Conservation (phyloP, 2,329 filamentous ascomycete species). For the Dryadomyces sulphureus region DNA sequence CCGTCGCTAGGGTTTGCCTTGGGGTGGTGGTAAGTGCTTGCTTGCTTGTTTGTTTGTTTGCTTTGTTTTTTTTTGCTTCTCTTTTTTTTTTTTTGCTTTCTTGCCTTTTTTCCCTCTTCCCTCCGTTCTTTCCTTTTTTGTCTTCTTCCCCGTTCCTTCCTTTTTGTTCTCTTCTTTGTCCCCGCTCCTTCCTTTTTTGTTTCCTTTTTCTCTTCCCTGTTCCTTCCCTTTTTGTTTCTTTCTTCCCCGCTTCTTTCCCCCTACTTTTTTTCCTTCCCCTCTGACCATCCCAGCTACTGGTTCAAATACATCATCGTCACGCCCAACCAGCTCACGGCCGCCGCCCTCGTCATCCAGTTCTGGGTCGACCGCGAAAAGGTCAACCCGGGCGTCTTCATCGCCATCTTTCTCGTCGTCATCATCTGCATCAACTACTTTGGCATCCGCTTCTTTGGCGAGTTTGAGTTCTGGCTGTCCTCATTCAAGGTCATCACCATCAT, state of each 20-base stretch:
- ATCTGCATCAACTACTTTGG: slow-evolving; percentile 56
- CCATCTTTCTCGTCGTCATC: slow-evolving; percentile 58
- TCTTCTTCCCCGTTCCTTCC: background rate
- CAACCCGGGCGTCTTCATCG: slow-evolving; percentile 57
- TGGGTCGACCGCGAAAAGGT: slow-evolving; percentile 34
- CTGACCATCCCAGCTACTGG: slow-evolving; percentile 20
- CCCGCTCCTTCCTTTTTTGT: background rate
- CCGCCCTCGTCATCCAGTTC: slow-evolving; percentile 22
- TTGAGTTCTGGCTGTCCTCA: slow-evolving; percentile 29
- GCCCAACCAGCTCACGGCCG: slow-evolving; percentile 24
- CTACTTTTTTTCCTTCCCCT: background rate
- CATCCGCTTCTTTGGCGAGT: slow-evolving; percentile 20
- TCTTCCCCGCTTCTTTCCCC: background rate
- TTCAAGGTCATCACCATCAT: slow-evolving; percentile 32
- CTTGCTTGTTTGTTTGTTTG: too few relatives aligned
- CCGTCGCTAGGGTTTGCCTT: slow-evolving; percentile 44
- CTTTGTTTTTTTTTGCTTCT: background rate
- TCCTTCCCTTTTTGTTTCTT: background rate
- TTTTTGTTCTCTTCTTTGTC: background rate
- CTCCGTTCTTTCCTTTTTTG: background rate
- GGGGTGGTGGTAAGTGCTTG: slow-evolving; percentile 44
- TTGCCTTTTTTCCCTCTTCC: too few relatives aligned
- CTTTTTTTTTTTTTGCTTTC: background rate
- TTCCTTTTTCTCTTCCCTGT: too few relatives aligned
- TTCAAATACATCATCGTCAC: slow-evolving; percentile 26